phyloP scores from a whole-genome alignment of 805 yeast genomes.

The Metschnikowia lochheadii region DNA sequence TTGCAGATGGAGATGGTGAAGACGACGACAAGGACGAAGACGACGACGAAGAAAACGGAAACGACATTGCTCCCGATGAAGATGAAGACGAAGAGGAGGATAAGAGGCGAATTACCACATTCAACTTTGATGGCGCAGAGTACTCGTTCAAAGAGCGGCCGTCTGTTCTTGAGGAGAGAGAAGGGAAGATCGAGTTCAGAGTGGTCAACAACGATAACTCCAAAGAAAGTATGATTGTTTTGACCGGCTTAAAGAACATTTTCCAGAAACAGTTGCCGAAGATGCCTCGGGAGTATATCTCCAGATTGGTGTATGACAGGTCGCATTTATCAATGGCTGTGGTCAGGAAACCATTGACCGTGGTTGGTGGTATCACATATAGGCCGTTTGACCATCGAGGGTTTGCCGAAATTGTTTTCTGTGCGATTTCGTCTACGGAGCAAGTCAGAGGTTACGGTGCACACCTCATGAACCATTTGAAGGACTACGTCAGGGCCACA shows the following conservation, averaged over 20 bases:
- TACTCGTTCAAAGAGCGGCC: constrained; percentile 90
- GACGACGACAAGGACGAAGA: constrained; percentile 15
- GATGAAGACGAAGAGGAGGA: constrained; percentile 44
- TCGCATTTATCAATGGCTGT: constrained; percentile 96
- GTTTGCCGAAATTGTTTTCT: constrained; percentile 97
- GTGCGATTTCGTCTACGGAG: constrained; percentile 96
- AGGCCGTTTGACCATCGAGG: constrained; percentile 86
- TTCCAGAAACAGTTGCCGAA: constrained; percentile 97
- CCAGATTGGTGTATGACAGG: constrained; percentile 89
- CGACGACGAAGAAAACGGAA: constrained; percentile 37
- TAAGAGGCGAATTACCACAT: constrained; percentile 41
- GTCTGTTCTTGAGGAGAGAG: constrained; percentile 89
- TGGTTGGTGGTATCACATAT: constrained; percentile 96
- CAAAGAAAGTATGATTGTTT: constrained; percentile 79
- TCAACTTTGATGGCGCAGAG: constrained; percentile 70
- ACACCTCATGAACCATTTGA: constrained; percentile 94
- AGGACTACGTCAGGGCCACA: constrained; percentile 89
- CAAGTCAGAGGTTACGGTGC: constrained; percentile 99
- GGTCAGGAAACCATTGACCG: constrained; percentile 87
- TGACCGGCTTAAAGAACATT: constrained; percentile 92
- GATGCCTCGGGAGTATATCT: constrained; percentile 97
- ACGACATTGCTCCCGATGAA: constrained; percentile 25
- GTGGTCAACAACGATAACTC: constrained; percentile 95
- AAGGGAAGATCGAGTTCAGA: constrained; percentile 88
- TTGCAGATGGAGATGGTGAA: constrained; percentile 7